A percentile compares a stretch with the other conserved stretches of the same genome.
Evolutionary conservation across 2,329 filamentous ascomycete species (phyloP).

Genomic region (Clonostachys rosea): DNA sequence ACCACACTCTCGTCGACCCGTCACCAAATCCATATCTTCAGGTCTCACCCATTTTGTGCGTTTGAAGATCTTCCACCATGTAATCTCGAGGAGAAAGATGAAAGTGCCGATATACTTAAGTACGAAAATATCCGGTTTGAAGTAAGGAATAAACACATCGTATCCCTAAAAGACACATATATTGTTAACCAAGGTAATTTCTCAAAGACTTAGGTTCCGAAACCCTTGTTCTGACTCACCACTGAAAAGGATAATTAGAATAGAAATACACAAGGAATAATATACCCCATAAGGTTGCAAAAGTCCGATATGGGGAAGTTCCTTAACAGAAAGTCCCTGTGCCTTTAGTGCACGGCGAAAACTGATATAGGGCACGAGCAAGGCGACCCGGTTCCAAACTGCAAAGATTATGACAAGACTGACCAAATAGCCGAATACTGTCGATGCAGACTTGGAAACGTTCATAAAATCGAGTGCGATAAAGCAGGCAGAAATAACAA

Average conservation of each 20-base stretch:
- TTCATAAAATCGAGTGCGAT: constrained; percentile 33
- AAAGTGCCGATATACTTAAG: constrained; percentile 43
- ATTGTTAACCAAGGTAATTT: constrained; percentile 41
- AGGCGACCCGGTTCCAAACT: constrained; percentile 35
- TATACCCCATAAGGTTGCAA: constrained; percentile 33
- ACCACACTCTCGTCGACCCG: constrained; percentile 32
- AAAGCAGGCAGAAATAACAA: constrained; percentile 26
- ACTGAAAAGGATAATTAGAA: too few relatives aligned
- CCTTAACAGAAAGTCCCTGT: constrained; percentile 22
- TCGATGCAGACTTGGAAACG: constrained; percentile 21
- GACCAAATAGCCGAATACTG: constrained; percentile 34
- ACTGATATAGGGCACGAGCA: constrained; percentile 29
- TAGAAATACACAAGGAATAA: constrained; percentile 21
- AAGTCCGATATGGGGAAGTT: constrained; percentile 28
- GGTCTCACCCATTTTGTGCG: constrained; percentile 47
- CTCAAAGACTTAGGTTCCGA: constrained; percentile 59
- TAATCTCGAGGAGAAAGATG: constrained; percentile 47
- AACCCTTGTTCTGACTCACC: constrained; percentile 24
- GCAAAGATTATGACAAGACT: constrained; percentile 35
- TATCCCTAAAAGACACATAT: constrained; percentile 32
- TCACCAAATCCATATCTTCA: constrained; percentile 51
- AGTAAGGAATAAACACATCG: constrained; percentile 52
- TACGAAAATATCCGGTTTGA: constrained; percentile 59
- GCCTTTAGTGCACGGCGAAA: constrained; percentile 29
- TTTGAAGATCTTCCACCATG: constrained; percentile 61